Evolutionary conservation across 2,329 filamentous ascomycete species (phyloP).

Genomic region (Trichoderma aggressivum): DNA sequence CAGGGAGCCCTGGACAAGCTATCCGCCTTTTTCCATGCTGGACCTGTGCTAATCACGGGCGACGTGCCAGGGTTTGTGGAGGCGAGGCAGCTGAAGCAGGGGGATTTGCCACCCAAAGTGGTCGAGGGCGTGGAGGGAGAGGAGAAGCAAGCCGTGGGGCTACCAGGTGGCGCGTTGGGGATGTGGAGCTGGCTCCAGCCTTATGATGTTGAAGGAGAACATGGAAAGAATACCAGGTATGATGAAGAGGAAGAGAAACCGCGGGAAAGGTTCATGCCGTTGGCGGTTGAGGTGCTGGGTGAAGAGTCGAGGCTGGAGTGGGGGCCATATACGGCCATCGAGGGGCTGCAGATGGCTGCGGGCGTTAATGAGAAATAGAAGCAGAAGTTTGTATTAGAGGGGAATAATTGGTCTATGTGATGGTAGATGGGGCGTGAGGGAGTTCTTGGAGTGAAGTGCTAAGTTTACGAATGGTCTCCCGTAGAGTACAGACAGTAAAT

Average conservation of each 20-base stretch:
- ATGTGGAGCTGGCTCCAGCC: not conserved
- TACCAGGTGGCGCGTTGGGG: not conserved
- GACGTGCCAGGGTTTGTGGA: not conserved
- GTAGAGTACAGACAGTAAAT: no score
- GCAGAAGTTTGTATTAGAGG: not conserved
- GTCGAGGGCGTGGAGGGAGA: not conserved
- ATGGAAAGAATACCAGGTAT: not conserved
- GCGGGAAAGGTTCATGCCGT: not conserved
- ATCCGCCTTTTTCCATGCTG: not conserved
- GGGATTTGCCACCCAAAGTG: not conserved
- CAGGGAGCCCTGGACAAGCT: not conserved
- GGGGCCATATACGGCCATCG: not conserved
- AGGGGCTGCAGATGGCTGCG: not conserved
- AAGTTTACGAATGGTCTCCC: no score
- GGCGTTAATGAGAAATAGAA: not conserved
- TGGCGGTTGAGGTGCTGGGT: not conserved
- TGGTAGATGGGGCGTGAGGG: no score
- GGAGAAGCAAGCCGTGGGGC: not conserved
- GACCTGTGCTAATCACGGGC: not conserved
- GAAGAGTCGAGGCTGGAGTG: not conserved
- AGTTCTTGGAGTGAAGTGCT: no score
- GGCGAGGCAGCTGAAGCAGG: not conserved
- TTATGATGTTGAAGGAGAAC: not conserved
- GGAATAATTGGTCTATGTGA: no score
- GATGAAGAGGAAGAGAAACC: not conserved